Percentiles rank a stretch among this genome's conserved stretches.
phyloP scores from a whole-genome alignment of 192 early-diverging fungal genomes.

The Coemansia sp. region DNA sequence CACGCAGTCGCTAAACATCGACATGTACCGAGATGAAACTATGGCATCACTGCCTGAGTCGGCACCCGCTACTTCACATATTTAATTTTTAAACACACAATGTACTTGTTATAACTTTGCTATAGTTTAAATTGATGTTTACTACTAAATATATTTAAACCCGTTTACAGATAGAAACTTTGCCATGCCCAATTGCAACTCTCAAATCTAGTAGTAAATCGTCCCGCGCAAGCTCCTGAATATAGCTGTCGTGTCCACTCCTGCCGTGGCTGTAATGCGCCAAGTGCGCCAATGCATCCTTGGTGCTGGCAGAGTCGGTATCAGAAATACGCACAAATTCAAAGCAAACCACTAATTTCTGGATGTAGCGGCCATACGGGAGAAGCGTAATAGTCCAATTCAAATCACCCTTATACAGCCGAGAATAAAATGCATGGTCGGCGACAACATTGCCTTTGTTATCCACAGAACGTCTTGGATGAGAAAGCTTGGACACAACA shows the following conservation, averaged over 20 bases:
- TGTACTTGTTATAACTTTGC: neutral
- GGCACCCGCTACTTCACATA: neutral
- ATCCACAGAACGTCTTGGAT: neutral
- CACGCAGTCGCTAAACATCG: constrained; percentile 17
- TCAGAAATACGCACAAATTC: neutral
- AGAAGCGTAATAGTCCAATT: neutral
- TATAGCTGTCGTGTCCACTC: neutral
- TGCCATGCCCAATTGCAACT: neutral
- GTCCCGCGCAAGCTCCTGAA: neutral
- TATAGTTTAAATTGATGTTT: too few relatives aligned
- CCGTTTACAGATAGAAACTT: neutral
- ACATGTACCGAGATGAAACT: constrained; percentile 22
- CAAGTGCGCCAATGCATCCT: neutral
- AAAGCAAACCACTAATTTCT: neutral
- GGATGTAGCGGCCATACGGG: constrained; percentile 1
- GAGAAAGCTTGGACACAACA: neutral
- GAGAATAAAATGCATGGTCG: neutral
- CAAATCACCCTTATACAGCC: neutral
- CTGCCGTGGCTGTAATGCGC: neutral
- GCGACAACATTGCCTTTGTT: neutral
- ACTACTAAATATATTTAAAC: too few relatives aligned
- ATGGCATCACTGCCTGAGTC: neutral
- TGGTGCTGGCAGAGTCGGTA: neutral
- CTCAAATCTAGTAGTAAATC: neutral
- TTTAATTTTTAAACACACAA: neutral